phyloP scores from a whole-genome alignment of 2,329 filamentous ascomycete species.

The Fusarium dlaminii region DNA sequence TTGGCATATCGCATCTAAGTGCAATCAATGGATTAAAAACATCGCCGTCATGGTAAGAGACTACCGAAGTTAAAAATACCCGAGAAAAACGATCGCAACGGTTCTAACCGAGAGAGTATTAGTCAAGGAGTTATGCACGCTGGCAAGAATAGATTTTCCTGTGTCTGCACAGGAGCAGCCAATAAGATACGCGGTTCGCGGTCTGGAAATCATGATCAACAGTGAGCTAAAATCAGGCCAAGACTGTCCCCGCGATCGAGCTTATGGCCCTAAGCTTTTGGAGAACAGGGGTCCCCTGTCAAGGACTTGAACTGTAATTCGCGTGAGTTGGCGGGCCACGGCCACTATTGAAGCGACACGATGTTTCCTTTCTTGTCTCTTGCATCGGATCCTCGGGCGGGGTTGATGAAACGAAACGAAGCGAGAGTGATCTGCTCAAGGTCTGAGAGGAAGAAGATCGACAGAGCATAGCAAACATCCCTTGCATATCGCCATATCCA shows the following conservation, averaged over 20 bases:
- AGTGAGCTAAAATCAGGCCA: conserved; percentile 3
- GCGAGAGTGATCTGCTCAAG: neutral
- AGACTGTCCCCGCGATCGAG: conserved; percentile 18
- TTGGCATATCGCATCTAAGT: conserved; percentile 6
- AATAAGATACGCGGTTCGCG: neutral
- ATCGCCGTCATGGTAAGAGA: conserved; percentile 15
- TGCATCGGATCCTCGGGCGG: conserved; percentile 15
- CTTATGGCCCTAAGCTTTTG: neutral
- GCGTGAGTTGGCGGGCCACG: neutral
- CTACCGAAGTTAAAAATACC: conserved; percentile 20
- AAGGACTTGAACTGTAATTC: neutral
- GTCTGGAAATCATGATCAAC: conserved; percentile 1
- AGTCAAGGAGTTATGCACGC: neutral
- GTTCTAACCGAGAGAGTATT: neutral
- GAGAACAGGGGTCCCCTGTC: conserved; percentile 7
- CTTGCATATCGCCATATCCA: neutral
- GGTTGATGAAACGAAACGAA: neutral
- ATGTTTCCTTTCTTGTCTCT: neutral
- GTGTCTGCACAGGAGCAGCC: neutral
- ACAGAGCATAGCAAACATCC: neutral
- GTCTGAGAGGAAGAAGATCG: neutral
- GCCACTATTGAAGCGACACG: conserved; percentile 18
- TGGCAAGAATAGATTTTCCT: conserved; percentile 6
- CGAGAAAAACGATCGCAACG: neutral
- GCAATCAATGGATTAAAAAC: neutral